phyloP scores from a whole-genome alignment of 345 rosid genomes.

The Acer campestre region DNA sequence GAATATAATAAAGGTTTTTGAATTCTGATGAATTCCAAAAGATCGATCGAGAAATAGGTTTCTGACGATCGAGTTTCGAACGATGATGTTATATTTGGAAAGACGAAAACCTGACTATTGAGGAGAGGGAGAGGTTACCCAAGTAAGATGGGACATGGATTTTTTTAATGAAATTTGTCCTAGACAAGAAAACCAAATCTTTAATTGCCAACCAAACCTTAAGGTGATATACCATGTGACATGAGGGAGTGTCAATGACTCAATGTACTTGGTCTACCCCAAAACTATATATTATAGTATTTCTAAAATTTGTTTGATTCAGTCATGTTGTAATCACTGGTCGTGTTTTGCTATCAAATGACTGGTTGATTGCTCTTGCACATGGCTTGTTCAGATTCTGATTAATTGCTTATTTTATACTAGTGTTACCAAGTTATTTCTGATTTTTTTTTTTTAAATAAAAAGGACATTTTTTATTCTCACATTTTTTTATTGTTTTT shows the following conservation, averaged over 20 bases:
- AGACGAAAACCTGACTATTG: neutral
- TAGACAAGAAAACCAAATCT: slow-evolving; percentile 20
- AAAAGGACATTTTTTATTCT: too few species aligned
- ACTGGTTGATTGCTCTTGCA: neutral
- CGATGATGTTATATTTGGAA: too few species aligned
- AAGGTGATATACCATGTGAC: slow-evolving; percentile 14
- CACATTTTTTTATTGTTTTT: too few species aligned
- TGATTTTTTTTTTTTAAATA: too few species aligned
- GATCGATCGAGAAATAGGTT: too few species aligned
- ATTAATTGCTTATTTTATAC: too few species aligned
- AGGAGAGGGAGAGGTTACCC: neutral
- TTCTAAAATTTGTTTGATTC: neutral
- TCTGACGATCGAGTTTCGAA: neutral
- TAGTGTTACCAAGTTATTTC: too few species aligned
- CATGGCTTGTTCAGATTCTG: neutral
- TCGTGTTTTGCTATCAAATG: neutral
- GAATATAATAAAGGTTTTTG: too few species aligned
- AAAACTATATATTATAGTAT: neutral
- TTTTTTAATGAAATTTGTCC: neutral
- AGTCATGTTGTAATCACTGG: neutral
- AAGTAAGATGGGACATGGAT: neutral
- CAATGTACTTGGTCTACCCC: neutral
- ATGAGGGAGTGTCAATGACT: slow-evolving; percentile 2
- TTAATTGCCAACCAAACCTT: slow-evolving; percentile 23
- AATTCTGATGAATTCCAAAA: too few species aligned